Conservation (phyloP, 1,284 basidiomycete species). For the Takashimella koratensis region DNA sequence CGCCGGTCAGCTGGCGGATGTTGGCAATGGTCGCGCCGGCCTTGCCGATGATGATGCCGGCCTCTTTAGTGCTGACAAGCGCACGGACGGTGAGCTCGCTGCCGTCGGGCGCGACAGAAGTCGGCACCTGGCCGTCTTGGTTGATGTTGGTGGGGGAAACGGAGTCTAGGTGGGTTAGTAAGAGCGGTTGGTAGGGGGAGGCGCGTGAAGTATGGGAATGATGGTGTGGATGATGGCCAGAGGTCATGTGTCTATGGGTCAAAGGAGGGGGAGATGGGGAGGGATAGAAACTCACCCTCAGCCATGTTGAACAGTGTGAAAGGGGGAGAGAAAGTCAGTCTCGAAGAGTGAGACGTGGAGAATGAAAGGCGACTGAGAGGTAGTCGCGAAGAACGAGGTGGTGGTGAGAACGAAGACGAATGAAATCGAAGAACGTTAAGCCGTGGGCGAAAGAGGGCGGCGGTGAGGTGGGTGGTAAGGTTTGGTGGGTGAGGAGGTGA, state of each 20-base stretch:
- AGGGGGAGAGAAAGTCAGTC: constrained; percentile 2
- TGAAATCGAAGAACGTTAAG: constrained; percentile 9
- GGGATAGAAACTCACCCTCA: constrained; percentile 2
- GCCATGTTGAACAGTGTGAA: background rate
- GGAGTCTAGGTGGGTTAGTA: constrained; percentile 22
- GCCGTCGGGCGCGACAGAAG: constrained; percentile 44
- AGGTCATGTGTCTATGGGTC: background rate
- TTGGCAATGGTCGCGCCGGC: constrained; percentile 96
- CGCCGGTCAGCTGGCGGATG: constrained; percentile 87
- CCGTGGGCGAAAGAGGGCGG: constrained; percentile 8
- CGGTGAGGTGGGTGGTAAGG: constrained; percentile 6
- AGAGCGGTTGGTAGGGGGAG: background rate
- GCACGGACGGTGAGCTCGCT: constrained; percentile 82
- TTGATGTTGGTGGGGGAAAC: constrained; percentile 29
- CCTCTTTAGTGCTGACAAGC: constrained; percentile 92
- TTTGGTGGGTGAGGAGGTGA: constrained; percentile 5
- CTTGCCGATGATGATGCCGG: constrained; percentile 92
- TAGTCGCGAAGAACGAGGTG: constrained; percentile 8
- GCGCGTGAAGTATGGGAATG: background rate
- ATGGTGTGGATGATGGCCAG: background rate
- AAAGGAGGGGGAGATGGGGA: background rate
- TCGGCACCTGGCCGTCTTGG: constrained; percentile 15
- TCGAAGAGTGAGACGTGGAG: constrained; percentile 13
- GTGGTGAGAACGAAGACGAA: constrained; percentile 11
- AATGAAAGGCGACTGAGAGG: constrained; percentile 16